These are phyloP conservation scores for Penicillium coprophilum DNA, from an alignment of 495 filamentous ascomycete genomes.

Conservation along the genomic window DNA sequence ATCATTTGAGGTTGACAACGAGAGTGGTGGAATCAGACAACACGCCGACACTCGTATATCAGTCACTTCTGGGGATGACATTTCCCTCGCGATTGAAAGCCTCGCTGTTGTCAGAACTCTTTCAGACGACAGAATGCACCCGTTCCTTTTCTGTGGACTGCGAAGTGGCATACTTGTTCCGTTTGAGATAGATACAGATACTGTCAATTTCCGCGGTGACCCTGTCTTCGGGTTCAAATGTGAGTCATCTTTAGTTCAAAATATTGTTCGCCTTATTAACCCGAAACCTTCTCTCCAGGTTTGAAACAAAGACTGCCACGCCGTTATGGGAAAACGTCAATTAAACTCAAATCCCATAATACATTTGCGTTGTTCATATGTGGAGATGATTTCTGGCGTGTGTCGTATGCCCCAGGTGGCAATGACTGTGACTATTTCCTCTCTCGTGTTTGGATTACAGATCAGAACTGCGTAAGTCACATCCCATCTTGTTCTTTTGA, in stretches of 20 bases:
- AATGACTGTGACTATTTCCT: slow-evolving; percentile 29
- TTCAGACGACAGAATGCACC: slow-evolving; percentile 6
- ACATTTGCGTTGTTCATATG: slow-evolving; percentile 38
- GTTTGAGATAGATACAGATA: slow-evolving; percentile 29
- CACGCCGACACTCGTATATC: slow-evolving; percentile 19
- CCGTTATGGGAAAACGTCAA: slow-evolving; percentile 39
- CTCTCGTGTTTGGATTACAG: slow-evolving; percentile 44
- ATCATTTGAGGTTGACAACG: slow-evolving; percentile 29
- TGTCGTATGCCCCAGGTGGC: slow-evolving; percentile 26
- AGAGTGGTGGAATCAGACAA: slow-evolving; percentile 12
- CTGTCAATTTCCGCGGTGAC: not conserved
- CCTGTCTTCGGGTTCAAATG: slow-evolving; percentile 24
- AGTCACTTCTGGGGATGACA: slow-evolving; percentile 25
- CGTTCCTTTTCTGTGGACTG: slow-evolving; percentile 43
- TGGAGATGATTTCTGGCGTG: slow-evolving; percentile 43
- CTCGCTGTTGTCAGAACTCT: slow-evolving; percentile 27
- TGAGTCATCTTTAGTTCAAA: slow-evolving; percentile 16
- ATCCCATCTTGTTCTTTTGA: not conserved
- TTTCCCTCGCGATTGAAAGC: slow-evolving; percentile 43
- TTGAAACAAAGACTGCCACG: slow-evolving; percentile 29
- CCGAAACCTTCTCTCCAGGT: slow-evolving; percentile 17
- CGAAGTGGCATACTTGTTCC: slow-evolving; percentile 45
- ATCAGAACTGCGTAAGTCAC: slow-evolving; percentile 44
- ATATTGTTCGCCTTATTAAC: not conserved
- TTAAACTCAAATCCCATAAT: slow-evolving; percentile 35